Percentiles rank a stretch among this genome's conserved stretches.
Evolutionary conservation across 2,329 filamentous ascomycete species (phyloP).

Genomic region (Venturia oleaginea): DNA sequence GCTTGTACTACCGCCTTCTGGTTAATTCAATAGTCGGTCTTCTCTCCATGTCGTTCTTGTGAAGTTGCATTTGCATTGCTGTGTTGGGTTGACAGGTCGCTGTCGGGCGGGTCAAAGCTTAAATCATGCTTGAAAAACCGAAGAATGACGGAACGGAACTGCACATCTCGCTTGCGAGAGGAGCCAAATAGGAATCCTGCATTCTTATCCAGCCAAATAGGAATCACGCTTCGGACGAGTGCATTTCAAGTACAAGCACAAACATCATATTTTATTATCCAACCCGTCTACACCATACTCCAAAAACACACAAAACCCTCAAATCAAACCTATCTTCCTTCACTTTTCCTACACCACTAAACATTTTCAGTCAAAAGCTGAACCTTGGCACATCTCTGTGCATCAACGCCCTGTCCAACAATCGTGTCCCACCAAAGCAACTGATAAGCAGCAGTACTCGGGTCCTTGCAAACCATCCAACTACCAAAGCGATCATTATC

Average conservation of each 20-base stretch:
- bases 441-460: not conserved
- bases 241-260: too few species aligned
- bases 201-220: too few species aligned
- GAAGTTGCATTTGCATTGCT: not conserved
- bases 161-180: too few species aligned
- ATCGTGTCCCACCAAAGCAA: conserved; percentile 13
- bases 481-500: conserved; percentile 13
- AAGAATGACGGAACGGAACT: too few species aligned
- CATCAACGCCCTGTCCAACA: conserved; percentile 7
- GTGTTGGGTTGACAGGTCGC: not conserved
- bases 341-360: not conserved
- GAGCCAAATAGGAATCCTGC: too few species aligned
- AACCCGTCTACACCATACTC: too few species aligned
- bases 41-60: not conserved
- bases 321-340: not conserved
- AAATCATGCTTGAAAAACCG: too few species aligned
- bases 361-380: conserved; percentile 14
- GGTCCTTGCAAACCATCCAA: conserved; percentile 12
- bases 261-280: too few species aligned
- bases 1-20: not conserved
- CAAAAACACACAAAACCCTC: not conserved
- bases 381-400: conserved; percentile 12
- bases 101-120: too few species aligned
- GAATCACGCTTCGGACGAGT: too few species aligned
- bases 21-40: not conserved